Evolutionary conservation across 345 rosid genomes (phyloP).

Genomic region (Punica granatum): DNA sequence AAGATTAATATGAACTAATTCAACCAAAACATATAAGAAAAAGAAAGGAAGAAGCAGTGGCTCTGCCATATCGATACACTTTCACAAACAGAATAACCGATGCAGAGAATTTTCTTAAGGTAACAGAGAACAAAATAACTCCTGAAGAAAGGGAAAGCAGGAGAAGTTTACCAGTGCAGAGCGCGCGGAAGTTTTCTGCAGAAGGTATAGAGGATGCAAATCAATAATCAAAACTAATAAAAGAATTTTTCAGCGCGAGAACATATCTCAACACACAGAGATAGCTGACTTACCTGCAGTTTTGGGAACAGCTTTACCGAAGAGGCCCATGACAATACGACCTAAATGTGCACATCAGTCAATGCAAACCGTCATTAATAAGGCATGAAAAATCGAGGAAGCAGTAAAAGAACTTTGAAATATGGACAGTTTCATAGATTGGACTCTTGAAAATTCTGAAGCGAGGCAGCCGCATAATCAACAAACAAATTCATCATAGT

Average conservation of each 20-base stretch:
- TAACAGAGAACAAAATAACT: not conserved
- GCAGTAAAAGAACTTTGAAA: not conserved
- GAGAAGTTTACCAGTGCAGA: constrained; percentile 68
- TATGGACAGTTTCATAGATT: not conserved
- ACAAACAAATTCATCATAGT: not conserved
- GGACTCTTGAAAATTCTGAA: not conserved
- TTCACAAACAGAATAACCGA: not conserved
- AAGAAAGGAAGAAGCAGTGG: not conserved
- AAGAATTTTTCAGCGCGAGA: not conserved
- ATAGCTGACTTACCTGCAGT: constrained; percentile 51
- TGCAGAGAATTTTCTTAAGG: not conserved
- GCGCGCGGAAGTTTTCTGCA: constrained; percentile 97
- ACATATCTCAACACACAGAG: not conserved
- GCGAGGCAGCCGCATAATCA: not conserved
- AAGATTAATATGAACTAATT: not conserved
- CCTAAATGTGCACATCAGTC: constrained; percentile 28
- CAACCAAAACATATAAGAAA: not conserved
- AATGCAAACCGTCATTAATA: not conserved
- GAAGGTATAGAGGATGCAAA: constrained; percentile 5
- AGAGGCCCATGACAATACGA: constrained; percentile 80
- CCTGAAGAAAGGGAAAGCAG: not conserved
- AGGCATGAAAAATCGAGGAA: not conserved
- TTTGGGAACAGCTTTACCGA: constrained; percentile 86
- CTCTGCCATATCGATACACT: not conserved
- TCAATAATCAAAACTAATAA: constrained; percentile 3